These are phyloP conservation scores for Fagus crenata DNA, from an alignment of 306 rosid species.

Conservation along the genomic window DNA sequence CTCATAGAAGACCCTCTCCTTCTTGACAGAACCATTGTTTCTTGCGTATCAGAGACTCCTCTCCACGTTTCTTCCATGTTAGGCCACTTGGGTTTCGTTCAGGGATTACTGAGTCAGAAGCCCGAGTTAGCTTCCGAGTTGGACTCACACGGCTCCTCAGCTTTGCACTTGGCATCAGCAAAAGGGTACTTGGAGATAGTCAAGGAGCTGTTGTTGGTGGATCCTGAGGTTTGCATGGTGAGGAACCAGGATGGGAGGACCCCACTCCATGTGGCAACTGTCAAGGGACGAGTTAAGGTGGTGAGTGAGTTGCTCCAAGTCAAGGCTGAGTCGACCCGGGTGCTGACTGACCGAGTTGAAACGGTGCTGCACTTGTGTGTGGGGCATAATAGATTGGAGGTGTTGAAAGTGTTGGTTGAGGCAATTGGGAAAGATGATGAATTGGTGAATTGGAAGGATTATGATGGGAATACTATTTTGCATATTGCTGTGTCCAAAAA, in stretches of 20 bases:
- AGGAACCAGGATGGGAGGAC: constrained; percentile 27
- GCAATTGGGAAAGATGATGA: constrained; percentile 14
- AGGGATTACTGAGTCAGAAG: constrained; percentile 18
- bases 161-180: constrained; percentile 34
- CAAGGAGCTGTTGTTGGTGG: constrained; percentile 8
- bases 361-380: constrained; percentile 31
- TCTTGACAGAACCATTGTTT: constrained; percentile 10
- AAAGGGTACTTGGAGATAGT: constrained; percentile 36
- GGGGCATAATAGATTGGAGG: constrained; percentile 25
- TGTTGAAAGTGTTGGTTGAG: constrained; percentile 29
- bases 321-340: constrained; percentile 23
- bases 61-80: constrained; percentile 29
- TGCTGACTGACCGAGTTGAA: constrained; percentile 26
- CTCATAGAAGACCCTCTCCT: constrained; percentile 27
- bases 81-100: constrained; percentile 31
- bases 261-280: constrained; percentile 34
- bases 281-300: constrained; percentile 25
- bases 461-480: constrained; percentile 30
- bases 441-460: constrained; percentile 33
- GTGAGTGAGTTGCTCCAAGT: constrained; percentile 27
- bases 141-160: constrained; percentile 16
- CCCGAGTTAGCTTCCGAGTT: constrained; percentile 28
- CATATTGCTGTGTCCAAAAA: constrained; percentile 36
- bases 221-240: constrained; percentile 25
- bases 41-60: constrained; percentile 28